Base-by-base conservation (phyloP, 2,329 filamentous ascomycete species). In the Penicillium freii region DNA sequence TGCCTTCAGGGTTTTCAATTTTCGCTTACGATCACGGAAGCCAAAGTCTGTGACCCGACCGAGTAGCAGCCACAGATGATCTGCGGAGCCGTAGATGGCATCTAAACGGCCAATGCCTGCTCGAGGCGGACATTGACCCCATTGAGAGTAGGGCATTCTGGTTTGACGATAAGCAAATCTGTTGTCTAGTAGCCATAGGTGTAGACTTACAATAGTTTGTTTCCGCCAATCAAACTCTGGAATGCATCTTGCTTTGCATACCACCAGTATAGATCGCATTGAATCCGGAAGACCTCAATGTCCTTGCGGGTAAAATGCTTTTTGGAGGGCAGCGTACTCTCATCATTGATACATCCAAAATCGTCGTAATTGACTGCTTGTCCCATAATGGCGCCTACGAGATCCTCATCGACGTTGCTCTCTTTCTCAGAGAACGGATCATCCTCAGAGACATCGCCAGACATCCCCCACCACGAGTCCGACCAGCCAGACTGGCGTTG, bases 211-310 rank as follows among this genome's bases (percentile, higher is more conserved):
- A 97, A 87, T 46, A 95, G 79, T 60, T 83, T 83, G 42, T 93
- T 92, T 9, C 91, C 93, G 64, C 92, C 94, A 25, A 97, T 79
- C 59, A 97, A 85, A 70, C 90, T 92, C 72, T 97, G 93, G 66
- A 93, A 95, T 9, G 90, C 86, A 72, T 97, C 94, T 80, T 97
- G 94, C 74, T 96, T 96, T 66, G 85, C 88, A 71, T 92, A 97
- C 90, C 92, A 97, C 92, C 93, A 99, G 70, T 89, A 95, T 5
- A 97, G 77, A 74, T 97, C 94, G 62, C 89, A 86, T 39, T 94
- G 81, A 17, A 89, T 87, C 67, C 94, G 89, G 68, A 90, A 96
- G 40, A 84, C 87, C 60, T 91, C 87, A 47, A 96, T 82, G 59
- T 97, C 92, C 60, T 79, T 78, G 17, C 72, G 69, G 10, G 75